These are phyloP conservation scores for Apiotrichum gracile DNA, from an alignment of 1,284 basidiomycete species.

Conservation along the genomic window DNA sequence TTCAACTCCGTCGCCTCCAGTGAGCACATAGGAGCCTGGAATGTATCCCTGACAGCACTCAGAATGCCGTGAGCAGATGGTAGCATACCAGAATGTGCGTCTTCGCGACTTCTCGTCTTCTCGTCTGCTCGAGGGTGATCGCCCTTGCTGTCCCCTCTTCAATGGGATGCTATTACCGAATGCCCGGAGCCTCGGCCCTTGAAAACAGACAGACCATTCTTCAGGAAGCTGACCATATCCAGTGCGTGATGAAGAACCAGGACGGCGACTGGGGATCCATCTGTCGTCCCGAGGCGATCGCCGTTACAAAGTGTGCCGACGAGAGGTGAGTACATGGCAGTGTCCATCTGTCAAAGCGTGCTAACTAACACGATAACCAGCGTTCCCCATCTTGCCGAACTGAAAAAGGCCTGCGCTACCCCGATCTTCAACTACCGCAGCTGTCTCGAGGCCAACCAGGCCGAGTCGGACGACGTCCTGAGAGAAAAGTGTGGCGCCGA, in stretches of 20 bases:
- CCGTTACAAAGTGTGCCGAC: constrained; percentile 41
- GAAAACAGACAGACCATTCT: neutral
- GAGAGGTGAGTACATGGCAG: constrained; percentile 31
- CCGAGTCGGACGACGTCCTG: constrained; percentile 28
- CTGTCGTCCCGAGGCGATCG: constrained; percentile 34
- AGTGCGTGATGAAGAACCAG: constrained; percentile 43
- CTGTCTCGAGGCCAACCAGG: constrained; percentile 34
- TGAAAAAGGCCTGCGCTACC: constrained; percentile 34
- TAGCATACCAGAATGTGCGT: constrained; percentile 41
- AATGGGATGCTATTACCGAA: neutral
- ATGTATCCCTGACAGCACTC: neutral
- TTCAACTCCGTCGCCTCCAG: constrained; percentile 45
- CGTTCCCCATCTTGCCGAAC: constrained; percentile 39
- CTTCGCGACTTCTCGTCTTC: neutral
- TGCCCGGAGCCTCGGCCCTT: neutral
- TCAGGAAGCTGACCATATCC: neutral
- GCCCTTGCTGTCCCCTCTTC: neutral
- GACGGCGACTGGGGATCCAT: constrained; percentile 38
- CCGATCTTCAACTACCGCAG: constrained; percentile 35
- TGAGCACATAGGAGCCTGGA: constrained; percentile 14
- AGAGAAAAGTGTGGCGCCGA: constrained; percentile 26
- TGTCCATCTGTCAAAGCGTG: neutral
- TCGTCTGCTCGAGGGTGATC: neutral
- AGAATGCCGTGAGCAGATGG: constrained; percentile 46
- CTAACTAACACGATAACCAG: constrained; percentile 11